phyloP scores from a whole-genome alignment of 257 asterid genomes.

The Solanum medicagineum region DNA sequence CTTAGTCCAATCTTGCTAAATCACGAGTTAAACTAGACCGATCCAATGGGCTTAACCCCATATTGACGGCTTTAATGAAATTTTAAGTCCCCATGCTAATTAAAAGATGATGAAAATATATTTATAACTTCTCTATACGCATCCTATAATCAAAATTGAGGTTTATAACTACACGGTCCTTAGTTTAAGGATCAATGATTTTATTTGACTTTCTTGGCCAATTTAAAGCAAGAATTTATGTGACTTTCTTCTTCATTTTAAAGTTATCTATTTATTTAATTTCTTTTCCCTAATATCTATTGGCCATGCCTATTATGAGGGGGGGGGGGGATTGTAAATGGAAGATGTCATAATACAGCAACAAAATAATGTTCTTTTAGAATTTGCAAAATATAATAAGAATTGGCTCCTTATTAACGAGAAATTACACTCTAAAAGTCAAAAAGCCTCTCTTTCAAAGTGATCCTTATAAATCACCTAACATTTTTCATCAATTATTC shows the following conservation, averaged over 20 bases:
- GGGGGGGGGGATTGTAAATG: not conserved
- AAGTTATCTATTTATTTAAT: not conserved
- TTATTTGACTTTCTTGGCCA: not conserved
- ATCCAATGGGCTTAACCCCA: too few relatives aligned
- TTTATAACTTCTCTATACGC: not conserved
- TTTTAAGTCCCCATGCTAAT: not conserved
- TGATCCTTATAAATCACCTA: too few relatives aligned
- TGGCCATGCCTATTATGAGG: not conserved
- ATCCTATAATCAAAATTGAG: too few relatives aligned
- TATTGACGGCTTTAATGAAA: not conserved
- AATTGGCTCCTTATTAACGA: too few relatives aligned
- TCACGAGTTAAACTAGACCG: rapidly evolving
- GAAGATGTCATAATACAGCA: too few relatives aligned
- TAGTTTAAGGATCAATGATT: not conserved
- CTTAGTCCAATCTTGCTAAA: too few relatives aligned
- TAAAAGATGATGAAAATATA: not conserved
- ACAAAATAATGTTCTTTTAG: too few relatives aligned
- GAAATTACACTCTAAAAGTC: too few relatives aligned
- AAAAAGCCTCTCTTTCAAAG: too few relatives aligned
- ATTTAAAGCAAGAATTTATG: not conserved
- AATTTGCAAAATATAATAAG: too few relatives aligned
- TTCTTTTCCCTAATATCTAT: not conserved
- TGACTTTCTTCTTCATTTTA: not conserved
- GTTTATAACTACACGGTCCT: too few relatives aligned
- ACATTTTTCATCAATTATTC: too few relatives aligned